Base-by-base conservation (phyloP, 352 stramenopile genomes). In the Phytophthora pseudosyringae region DNA sequence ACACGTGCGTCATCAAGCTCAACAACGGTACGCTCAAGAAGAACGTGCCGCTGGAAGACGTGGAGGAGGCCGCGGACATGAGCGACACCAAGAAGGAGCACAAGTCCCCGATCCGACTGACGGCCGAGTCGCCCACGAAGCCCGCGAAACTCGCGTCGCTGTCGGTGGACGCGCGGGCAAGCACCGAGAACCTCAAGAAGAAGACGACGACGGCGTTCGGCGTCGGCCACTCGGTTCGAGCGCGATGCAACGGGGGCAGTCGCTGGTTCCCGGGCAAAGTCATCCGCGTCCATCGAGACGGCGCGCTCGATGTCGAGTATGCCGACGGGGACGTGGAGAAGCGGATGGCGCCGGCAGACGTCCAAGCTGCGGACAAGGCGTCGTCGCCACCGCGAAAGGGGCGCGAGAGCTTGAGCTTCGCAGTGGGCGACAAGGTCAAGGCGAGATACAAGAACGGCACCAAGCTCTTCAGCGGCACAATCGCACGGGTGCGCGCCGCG, bases 1-100 rank as follows among this genome's bases (percentile, higher is more conserved):
- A 88, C 59, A 82, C 80, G 9, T 91, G 82, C 49, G 80, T 91
- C 28, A 77, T 91, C 54, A 91, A 91, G 47, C 73, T 91, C 52
- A 79, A 72, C 55, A 85, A 84, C 53, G 82, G 82, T 25, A 65
- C 64, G 26, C 59, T 91, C n/a, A 80, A 73, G 61, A 91, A 90
- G 63, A 89, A 88, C 52, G 78, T 91, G 29, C 78, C 80, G 28
- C 54, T 91, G 21, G 75, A 79, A 35, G 80, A 90, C 36, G 75
- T 91, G 10, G 67, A 83, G 26, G 80, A 88, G 29, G 73, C 77
- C 10, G 62, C 55, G 6, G 73, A 81, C n/a, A 69, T 69, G 57
- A 68, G 55, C 26, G 67, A 80, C 49, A 74, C 61, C 35, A 70
- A 76, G 51, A 70, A 76, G 51, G 48, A 69, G 53, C 71, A 66